Base-by-base conservation (phyloP, 2,329 filamentous ascomycete species). In the Neopestalotiopsis sp. region DNA sequence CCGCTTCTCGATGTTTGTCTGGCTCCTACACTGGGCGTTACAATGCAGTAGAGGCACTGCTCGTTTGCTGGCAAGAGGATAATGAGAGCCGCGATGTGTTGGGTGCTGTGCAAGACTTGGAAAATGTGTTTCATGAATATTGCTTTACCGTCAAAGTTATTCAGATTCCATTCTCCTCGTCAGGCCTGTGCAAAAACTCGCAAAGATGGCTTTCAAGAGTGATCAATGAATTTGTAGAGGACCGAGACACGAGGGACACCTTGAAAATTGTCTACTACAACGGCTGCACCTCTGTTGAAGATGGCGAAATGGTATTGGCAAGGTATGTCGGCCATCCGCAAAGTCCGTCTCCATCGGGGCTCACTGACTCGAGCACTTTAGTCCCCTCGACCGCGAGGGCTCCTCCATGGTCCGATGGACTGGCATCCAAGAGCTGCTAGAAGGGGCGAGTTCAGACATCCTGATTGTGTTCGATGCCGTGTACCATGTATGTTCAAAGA, bases 201-300 rank as follows among this genome's bases (percentile, higher is more conserved):
- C 87, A 83, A 81, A 81, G 86, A 69, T 89, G 86, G 87, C 80
- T 89, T 59, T 83, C 84, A 3, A 80, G 83, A 17, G 82, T 82
- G 61, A 82, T 89, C 32, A 84, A 83, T 69, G 81, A 85, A 56
- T 89, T 89, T 75, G 81, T 86, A 61, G 85, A 86, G 67, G 82
- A 85, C 32, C 81, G 82, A 53, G 86, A 89, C 70, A 82, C 85
- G 65, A 84, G 87, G 56, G 87, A 89, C 72, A 83, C 86, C 24
- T 76, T 90, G 68, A 89, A 89, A 73, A 84, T 90, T 67, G 83
- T 90, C 61, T 89, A 88, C 74, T 90, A 90, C 73, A 84, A 82
- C 14, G 88, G 88, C 6, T 81, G 86, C 68, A 88, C 84, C 56
- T 87, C 84, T 72, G 78, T 89, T 32, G 85, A 89, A 71, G 82